Evolutionary conservation across 2,329 filamentous ascomycete genomes (phyloP).

Genomic region (Xylariaceae sp.): DNA sequence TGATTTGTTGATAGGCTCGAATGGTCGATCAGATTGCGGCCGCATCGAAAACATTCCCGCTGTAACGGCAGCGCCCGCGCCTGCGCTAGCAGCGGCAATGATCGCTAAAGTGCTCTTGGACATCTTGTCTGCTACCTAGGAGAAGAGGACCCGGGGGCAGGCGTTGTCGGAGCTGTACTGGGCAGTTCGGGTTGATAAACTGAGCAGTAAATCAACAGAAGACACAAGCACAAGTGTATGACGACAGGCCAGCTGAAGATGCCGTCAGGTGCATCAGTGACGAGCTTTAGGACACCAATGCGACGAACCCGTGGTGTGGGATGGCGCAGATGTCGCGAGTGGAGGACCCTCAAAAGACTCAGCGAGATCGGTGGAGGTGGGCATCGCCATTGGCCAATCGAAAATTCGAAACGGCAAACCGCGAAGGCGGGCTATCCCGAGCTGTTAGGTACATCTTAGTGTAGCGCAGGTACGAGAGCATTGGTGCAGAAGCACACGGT

Average conservation of each 20-base stretch:
- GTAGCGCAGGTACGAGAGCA: too few species aligned
- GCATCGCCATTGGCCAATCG: not conserved
- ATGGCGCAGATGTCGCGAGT: slow-evolving; percentile 23
- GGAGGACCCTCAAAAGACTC: slow-evolving; percentile 9
- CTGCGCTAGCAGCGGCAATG: slow-evolving; percentile 71
- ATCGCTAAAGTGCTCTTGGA: slow-evolving; percentile 73
- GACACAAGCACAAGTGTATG: slow-evolving; percentile 2
- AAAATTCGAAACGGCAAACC: too few species aligned
- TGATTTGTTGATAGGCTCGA: slow-evolving; percentile 39
- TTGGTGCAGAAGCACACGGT: too few species aligned
- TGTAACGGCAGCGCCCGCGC: slow-evolving; percentile 70
- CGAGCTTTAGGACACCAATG: slow-evolving; percentile 28
- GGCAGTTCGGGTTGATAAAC: slow-evolving; percentile 24
- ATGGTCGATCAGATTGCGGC: slow-evolving; percentile 34
- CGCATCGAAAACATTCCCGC: slow-evolving; percentile 62
- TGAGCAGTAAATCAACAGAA: slow-evolving; percentile 1
- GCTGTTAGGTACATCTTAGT: too few species aligned
- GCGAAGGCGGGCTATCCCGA: too few species aligned
- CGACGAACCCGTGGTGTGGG: slow-evolving; percentile 30
- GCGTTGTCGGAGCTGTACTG: slow-evolving; percentile 19
- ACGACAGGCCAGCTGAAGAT: slow-evolving; percentile 16
- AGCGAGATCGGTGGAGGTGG: too few species aligned
- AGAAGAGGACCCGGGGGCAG: not conserved
- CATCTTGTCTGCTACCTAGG: slow-evolving; percentile 51
- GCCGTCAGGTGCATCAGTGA: slow-evolving; percentile 25